These are phyloP conservation scores for Backusella mclennaniae DNA, from an alignment of 192 early-diverging fungal species.

Conservation along the genomic window DNA sequence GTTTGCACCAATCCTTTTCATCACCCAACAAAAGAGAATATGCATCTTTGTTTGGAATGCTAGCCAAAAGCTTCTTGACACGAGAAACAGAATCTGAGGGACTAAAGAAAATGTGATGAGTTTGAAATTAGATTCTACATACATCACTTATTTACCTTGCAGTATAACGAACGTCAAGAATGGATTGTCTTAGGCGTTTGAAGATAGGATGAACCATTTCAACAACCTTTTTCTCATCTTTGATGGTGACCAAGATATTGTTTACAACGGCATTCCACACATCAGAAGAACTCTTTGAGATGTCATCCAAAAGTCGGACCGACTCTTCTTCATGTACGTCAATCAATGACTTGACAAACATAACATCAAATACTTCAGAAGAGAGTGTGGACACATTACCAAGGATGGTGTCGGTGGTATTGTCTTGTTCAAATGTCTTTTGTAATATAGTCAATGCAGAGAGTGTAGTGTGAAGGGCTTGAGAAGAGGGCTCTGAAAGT, in stretches of 20 bases:
- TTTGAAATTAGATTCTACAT: not conserved
- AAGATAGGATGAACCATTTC: not conserved
- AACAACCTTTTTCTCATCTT: not conserved
- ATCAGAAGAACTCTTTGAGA: not conserved
- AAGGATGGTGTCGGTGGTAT: not conserved
- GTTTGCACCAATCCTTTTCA: constrained; percentile 36
- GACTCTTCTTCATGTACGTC: not conserved
- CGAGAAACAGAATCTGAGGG: constrained; percentile 46
- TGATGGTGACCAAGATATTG: not conserved
- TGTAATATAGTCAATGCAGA: constrained; percentile 2
- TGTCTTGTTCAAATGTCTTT: not conserved
- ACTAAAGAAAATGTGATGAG: constrained; percentile 22
- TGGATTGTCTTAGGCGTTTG: constrained; percentile 32
- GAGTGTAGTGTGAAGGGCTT: not conserved
- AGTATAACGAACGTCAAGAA: constrained; percentile 31
- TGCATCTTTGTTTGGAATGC: not conserved
- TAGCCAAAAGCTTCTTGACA: constrained; percentile 28
- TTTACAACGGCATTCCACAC: not conserved
- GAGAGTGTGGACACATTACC: not conserved
- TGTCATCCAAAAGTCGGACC: not conserved
- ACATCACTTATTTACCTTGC: constrained; percentile 31
- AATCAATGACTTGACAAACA: constrained; percentile 2
- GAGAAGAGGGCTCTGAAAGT: not conserved
- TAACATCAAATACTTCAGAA: constrained; percentile 9
- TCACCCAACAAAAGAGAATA: constrained; percentile 33